Base-by-base conservation (phyloP, 208 protist genomes). In the Trypanosoma platydactyli region DNA sequence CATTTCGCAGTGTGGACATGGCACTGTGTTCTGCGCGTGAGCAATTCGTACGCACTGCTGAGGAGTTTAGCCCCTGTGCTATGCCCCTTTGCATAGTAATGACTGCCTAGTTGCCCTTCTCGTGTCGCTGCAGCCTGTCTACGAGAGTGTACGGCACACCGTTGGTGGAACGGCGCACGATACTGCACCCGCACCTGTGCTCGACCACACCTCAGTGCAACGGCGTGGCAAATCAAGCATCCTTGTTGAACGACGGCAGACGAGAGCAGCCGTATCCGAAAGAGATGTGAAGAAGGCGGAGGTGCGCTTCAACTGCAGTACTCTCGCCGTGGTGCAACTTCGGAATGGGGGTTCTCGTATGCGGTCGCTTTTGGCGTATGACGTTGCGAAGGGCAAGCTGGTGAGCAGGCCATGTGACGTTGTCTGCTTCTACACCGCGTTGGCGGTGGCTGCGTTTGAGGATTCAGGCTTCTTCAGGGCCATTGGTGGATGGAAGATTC, bases 121-220 rank as follows among this genome's bases (percentile, higher is more conserved):
- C 9, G 33, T 38, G 33, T 3, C 33, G 9, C 33, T 38, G 5
- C 5, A 11, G 33, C 9, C 3, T 38, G 3, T 11, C 33, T 38
- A 38, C 9, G 5, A 11, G 5, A 9, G 33, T 38, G 3, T 38
- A 38, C 33, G 33, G 3, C 33, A 38, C 33, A 9, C 9, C 7
- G 85, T 71, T 27, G 73, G 75, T 45, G 48, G 44, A 15, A 50
- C 86, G 5, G 62, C 77, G 4, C 92, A 97, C 62, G 90, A 95
- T 73, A 62, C 94, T 0, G 63, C 83, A 15, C 92, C 96, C 76
- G 78, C 86, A 25, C 64, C 96, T 27, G 92, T 89, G 11, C 29
- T 53, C 22, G 11, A 15, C 9, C 22, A 16, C 20, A 11, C 3
- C 7, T 2, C 9, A 29, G 3, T 53, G 13, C 2, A 4, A 11